Base-by-base conservation (phyloP, 768 basidiomycete species). In the Obba rivulosa region DNA sequence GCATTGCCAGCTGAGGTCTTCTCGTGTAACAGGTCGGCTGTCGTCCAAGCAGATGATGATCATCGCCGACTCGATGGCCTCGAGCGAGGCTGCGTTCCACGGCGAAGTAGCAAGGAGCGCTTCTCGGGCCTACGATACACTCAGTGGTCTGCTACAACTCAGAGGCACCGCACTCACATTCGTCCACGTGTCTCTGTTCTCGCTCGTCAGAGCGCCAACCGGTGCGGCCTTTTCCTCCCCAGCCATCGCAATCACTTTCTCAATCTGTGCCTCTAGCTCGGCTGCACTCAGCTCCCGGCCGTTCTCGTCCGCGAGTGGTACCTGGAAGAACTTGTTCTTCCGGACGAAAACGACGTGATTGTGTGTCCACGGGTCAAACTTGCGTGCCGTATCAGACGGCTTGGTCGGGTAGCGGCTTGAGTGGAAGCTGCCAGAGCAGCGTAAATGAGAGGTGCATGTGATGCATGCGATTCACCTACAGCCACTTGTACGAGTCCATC, bases 401-500 rank as follows among this genome's bases (percentile, higher is more conserved):
- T 86, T 82, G 43, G 73, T 74, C 3, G 96, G 96, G 64, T 92
- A 85, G 18, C 96, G 83, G n/a, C 79, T 82, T 1, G 94, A 75
- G 66, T 98, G 96, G 80, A 99, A 99, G 21, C 86, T 88, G 53
- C 9, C 41, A 11, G 31, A 17, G 16, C 44, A 31, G 45, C 28
- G 36, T 35, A 25, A 21, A 14, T 11, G 16, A 34, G 11, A 18
- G 2, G 28, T 7, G 17, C 22, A 8, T 22, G 36, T 38, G 39
- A 20, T 22, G 28, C 5, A 31, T 13, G 28, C 13, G 28, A n/a
- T n/a, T 17, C 16, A 68, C 83, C 67, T 57, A 85, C 75, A 98
- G 75, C 85, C 92, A 95, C 65, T 92, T 85, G 78, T 95, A 96
- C n/a, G 91, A 91, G 0, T 73, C 74, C 91, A 95, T 96, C 67